A percentile compares a stretch with the other conserved stretches of the same genome.
Evolutionary conservation across 805 yeast species (phyloP).

Genomic region (Isabelozyma gotoi): DNA sequence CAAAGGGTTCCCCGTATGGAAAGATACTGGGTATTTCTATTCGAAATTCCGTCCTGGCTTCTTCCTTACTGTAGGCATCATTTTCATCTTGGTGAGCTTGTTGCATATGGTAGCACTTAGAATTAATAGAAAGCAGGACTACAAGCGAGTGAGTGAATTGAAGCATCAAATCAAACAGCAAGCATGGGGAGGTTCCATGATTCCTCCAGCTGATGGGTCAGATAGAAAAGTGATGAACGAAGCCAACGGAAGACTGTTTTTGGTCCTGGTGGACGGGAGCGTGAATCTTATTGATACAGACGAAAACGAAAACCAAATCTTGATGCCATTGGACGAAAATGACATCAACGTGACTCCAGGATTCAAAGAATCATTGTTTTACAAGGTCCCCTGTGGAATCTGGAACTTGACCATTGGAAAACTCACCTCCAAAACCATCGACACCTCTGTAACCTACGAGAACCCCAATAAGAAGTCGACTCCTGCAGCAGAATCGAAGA

Average conservation of each 20-base stretch:
- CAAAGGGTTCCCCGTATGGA: conserved; percentile 85
- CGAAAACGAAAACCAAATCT: conserved; percentile 30
- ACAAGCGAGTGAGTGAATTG: conserved; percentile 52
- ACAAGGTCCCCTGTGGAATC: conserved; percentile 37
- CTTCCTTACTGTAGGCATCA: conserved; percentile 47
- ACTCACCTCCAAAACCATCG: conserved; percentile 8
- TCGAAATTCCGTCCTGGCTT: conserved; percentile 69
- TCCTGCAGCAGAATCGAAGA: conserved; percentile 17
- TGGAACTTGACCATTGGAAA: conserved; percentile 50
- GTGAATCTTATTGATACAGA: conserved; percentile 51
- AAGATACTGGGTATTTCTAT: conserved; percentile 64
- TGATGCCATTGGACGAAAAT: conserved; percentile 44
- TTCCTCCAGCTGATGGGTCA: conserved; percentile 51
- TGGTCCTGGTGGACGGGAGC: conserved; percentile 56
- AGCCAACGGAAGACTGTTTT: conserved; percentile 48
- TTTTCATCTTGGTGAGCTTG: conserved; percentile 50
- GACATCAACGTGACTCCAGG: conserved; percentile 49
- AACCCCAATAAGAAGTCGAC: conserved; percentile 5
- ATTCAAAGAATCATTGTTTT: conserved; percentile 47
- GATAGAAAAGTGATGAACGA: conserved; percentile 44
- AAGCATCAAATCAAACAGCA: conserved; percentile 50
- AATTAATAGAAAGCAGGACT: conserved; percentile 56
- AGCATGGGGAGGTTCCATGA: conserved; percentile 55
- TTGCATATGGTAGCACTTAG: conserved; percentile 60
- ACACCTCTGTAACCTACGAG: conserved; percentile 15